Evolutionary conservation across 352 stramenopile genomes (phyloP).

Genomic region (Pythium brassicae): DNA sequence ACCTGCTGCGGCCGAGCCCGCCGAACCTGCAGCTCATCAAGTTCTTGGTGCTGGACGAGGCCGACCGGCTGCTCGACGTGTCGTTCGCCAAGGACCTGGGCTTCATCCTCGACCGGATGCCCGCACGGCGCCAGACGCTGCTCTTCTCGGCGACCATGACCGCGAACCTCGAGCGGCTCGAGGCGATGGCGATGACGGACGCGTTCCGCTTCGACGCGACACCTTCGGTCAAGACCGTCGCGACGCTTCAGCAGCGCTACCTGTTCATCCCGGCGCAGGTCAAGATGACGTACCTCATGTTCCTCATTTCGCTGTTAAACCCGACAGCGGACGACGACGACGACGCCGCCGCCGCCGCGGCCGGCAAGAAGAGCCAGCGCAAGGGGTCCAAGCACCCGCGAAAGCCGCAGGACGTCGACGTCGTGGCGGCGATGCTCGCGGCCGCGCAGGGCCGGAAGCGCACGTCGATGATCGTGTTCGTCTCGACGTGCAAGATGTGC

Average conservation of each 20-base stretch:
- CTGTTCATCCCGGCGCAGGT: conserved; percentile 97
- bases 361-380: conserved; percentile 4
- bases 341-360: conserved; percentile 43
- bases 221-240: conserved; percentile 85
- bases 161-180: conserved; percentile 83
- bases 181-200: conserved; percentile 64
- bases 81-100: conserved; percentile 86
- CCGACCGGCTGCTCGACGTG: conserved; percentile 91
- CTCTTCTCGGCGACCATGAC: conserved; percentile 98
- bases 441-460: conserved; percentile 26
- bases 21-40: conserved; percentile 88
- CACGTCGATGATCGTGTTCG: conserved; percentile 96
- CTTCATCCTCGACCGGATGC: conserved; percentile 82
- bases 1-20: conserved; percentile 88
- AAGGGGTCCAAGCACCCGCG: conserved; percentile 8
- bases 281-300: conserved; percentile 97
- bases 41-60: conserved; percentile 98
- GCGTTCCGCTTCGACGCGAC: conserved; percentile 74
- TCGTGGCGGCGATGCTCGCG: conserved; percentile 3
- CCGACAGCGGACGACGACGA: conserved; percentile 21
- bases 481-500: conserved; percentile 94
- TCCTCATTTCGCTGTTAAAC: conserved; percentile 68
- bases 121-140: conserved; percentile 90
- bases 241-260: conserved; percentile 95
- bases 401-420: conserved; percentile 11